A percentile compares a stretch with the other conserved stretches of the same genome.
phyloP scores from a whole-genome alignment of 78 protist species.

The Paulinella micropora region DNA sequence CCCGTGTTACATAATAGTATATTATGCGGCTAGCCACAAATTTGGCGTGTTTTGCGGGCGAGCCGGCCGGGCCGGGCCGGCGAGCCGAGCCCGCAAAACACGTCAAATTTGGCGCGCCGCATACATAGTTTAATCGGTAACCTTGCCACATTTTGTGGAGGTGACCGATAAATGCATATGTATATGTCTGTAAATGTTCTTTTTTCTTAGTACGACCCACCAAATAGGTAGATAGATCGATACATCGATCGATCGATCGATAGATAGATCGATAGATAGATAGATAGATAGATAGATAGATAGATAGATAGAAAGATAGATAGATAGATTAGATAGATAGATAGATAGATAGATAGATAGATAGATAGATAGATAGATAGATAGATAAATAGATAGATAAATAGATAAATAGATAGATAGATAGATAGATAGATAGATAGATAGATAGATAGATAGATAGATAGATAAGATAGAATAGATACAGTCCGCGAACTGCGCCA shows the following conservation, averaged over 20 bases:
- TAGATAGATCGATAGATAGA: not conserved
- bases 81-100: too few species aligned
- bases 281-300: not conserved
- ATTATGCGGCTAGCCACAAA: too few species aligned
- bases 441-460: not conserved
- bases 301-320: not conserved
- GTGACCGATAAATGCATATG: not conserved
- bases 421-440: not conserved
- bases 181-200: not conserved
- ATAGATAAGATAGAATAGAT: too few species aligned
- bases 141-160: too few species aligned
- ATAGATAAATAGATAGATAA: not conserved
- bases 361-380: not conserved
- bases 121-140: too few species aligned
- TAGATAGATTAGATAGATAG: not conserved
- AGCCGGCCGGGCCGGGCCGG: too few species aligned
- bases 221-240: not conserved
- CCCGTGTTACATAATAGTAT: too few species aligned
- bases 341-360: not conserved
- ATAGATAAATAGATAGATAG: not conserved
- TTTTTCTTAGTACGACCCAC: not conserved
- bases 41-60: too few species aligned
- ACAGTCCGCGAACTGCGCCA: too few species aligned
- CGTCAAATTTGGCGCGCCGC: too few species aligned
- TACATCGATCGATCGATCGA: not conserved